Evolutionary conservation across 148 eudicot genomes (phyloP).

Genomic region (Rhododendron ferrugineum): DNA sequence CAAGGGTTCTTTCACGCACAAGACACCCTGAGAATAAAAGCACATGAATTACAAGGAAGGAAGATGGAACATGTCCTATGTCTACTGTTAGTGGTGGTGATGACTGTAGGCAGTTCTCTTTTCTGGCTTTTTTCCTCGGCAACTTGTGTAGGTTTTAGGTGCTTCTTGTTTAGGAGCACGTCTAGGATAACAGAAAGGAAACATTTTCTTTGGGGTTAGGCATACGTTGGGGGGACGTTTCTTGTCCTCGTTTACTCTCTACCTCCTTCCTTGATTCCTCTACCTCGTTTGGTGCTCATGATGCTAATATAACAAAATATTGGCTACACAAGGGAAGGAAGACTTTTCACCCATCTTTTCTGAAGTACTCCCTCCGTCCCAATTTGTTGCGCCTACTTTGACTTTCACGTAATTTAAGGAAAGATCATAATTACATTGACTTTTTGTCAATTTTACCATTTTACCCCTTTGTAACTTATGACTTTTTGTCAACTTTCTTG

Average conservation of each 20-base stretch:
- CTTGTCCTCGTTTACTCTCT: neutral
- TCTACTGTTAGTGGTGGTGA: neutral
- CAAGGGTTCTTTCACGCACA: neutral
- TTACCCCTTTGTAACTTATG: too few species aligned
- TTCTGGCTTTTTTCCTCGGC: neutral
- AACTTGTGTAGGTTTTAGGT: neutral
- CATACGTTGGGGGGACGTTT: neutral
- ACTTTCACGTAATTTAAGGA: too few species aligned
- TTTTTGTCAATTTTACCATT: too few species aligned
- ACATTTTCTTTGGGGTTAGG: neutral
- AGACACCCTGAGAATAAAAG: neutral
- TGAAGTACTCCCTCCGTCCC: too few species aligned
- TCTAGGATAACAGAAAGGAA: neutral
- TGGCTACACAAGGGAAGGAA: neutral
- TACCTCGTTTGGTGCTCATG: neutral
- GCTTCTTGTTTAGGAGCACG: neutral
- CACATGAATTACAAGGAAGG: neutral
- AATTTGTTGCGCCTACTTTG: too few species aligned
- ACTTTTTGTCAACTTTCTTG: too few species aligned
- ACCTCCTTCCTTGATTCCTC: neutral
- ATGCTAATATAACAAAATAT: neutral
- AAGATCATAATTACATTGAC: too few species aligned
- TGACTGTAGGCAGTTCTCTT: neutral
- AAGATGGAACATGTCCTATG: neutral
- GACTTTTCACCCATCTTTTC: neutral